Evolutionary conservation across 2,329 filamentous ascomycete species (phyloP).

Genomic region (Phaeosphaeriaceae sp.): DNA sequence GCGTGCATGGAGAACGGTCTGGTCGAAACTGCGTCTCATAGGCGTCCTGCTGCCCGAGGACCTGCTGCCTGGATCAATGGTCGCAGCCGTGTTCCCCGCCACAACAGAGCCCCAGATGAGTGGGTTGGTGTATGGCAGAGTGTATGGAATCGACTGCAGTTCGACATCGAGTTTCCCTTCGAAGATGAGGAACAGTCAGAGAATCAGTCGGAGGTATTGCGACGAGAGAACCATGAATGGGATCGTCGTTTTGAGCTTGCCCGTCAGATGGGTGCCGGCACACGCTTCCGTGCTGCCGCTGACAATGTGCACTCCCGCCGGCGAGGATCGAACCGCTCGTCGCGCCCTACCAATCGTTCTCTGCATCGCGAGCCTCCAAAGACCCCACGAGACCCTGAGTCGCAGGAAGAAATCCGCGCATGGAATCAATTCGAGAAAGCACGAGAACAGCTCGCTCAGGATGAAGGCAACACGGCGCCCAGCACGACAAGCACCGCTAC

Average conservation of each 20-base stretch:
- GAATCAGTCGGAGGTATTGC: conserved; percentile 64
- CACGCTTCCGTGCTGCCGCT: conserved; percentile 75
- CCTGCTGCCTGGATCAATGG: conserved; percentile 43
- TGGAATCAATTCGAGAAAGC: conserved; percentile 93
- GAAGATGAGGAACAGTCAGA: conserved; percentile 69
- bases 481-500: conserved; percentile 29
- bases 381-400: conserved; percentile 70
- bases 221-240: conserved; percentile 74
- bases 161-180: conserved; percentile 87
- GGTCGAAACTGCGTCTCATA: conserved; percentile 47
- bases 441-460: conserved; percentile 63
- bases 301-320: conserved; percentile 61
- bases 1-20: conserved; percentile 66
- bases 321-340: conserved; percentile 48
- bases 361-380: conserved; percentile 48
- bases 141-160: conserved; percentile 78
- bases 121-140: conserved; percentile 88
- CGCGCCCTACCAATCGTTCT: conserved; percentile 40
- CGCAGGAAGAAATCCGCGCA: conserved; percentile 79
- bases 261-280: conserved; percentile 76
- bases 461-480: conserved; percentile 26
- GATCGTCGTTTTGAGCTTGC: conserved; percentile 85
- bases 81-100: conserved; percentile 38
- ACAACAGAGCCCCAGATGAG: conserved; percentile 42
- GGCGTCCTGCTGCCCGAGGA: conserved; percentile 31